Evolutionary conservation across 2,329 filamentous ascomycete genomes (phyloP).

Genomic region (Colletotrichum cordylinicola): DNA sequence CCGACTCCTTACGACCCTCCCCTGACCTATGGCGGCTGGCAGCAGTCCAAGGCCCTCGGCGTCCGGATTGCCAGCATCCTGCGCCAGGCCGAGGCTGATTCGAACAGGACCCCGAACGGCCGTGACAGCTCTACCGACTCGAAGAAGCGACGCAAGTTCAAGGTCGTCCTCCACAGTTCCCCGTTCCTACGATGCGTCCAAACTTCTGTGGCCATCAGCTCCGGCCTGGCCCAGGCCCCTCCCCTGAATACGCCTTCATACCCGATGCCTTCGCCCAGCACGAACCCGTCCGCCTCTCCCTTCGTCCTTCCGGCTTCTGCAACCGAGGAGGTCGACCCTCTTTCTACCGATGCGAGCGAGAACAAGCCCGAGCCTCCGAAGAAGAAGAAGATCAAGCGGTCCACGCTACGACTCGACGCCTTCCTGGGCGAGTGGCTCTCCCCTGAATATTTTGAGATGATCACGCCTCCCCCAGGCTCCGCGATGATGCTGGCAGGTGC

Average conservation of each 20-base stretch:
- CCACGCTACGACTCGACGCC: conserved; percentile 81
- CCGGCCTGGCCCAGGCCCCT: conserved; percentile 76
- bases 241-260: conserved; percentile 33
- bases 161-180: conserved; percentile 89
- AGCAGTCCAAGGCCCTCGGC: conserved; percentile 83
- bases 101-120: conserved; percentile 30
- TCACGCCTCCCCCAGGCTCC: conserved; percentile 86
- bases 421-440: conserved; percentile 96
- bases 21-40: conserved; percentile 92
- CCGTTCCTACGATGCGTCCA: conserved; percentile 93
- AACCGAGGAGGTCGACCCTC: conserved; percentile 1
- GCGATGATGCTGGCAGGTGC: conserved; percentile 87
- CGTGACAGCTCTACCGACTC: conserved; percentile 24
- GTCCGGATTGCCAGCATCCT: conserved; percentile 80
- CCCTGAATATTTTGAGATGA: conserved; percentile 90
- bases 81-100: conserved; percentile 55
- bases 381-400: conserved; percentile 50
- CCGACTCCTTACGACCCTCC: conserved; percentile 95
- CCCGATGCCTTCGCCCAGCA: conserved; percentile 35
- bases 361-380: conserved; percentile 5
- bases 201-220: conserved; percentile 86
- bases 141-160: conserved; percentile 67
- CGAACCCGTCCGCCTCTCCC: conserved; percentile 11
- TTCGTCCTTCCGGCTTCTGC: conserved; percentile 14
- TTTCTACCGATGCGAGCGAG: conserved; percentile 17